Percentiles rank a stretch among this genome's conserved stretches.
Conservation (phyloP, 2,329 filamentous ascomycete genomes). For the Venturia oleaginea region DNA sequence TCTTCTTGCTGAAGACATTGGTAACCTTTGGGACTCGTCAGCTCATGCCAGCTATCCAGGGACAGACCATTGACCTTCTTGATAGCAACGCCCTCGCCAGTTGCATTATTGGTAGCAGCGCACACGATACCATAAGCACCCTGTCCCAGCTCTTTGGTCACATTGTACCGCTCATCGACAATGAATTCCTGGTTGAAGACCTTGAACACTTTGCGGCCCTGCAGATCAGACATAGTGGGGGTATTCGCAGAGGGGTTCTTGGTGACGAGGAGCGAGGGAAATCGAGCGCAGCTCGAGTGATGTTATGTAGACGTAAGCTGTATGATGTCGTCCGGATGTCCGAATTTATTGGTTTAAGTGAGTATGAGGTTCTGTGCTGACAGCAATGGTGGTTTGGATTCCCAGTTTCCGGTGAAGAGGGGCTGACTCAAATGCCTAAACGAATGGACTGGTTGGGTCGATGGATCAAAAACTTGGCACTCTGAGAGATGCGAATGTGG, state of each 20-base stretch:
- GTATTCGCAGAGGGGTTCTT: not conserved
- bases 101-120: slow-evolving; percentile 85
- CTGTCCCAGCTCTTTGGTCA: slow-evolving; percentile 97
- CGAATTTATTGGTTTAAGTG: not conserved
- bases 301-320: not conserved
- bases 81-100: slow-evolving; percentile 89
- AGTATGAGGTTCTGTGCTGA: not conserved
- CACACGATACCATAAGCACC: slow-evolving; percentile 98
- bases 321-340: not conserved
- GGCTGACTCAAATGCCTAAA: not conserved
- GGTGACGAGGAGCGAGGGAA: not conserved
- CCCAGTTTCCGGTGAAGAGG: slow-evolving; percentile 1
- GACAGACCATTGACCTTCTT: slow-evolving; percentile 67
- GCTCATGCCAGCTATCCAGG: not conserved
- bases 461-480: not conserved
- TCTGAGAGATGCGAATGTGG: not conserved
- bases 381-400: too few relatives aligned
- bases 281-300: not conserved
- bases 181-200: slow-evolving; percentile 99
- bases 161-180: slow-evolving; percentile 94
- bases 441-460: not conserved
- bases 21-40: slow-evolving; percentile 37
- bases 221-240: slow-evolving; percentile 34
- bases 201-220: slow-evolving; percentile 88
- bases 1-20: slow-evolving; percentile 99